These are phyloP conservation scores for Candida labiduridarum DNA, from an alignment of 1,139 yeast species.

Conservation along the genomic window DNA sequence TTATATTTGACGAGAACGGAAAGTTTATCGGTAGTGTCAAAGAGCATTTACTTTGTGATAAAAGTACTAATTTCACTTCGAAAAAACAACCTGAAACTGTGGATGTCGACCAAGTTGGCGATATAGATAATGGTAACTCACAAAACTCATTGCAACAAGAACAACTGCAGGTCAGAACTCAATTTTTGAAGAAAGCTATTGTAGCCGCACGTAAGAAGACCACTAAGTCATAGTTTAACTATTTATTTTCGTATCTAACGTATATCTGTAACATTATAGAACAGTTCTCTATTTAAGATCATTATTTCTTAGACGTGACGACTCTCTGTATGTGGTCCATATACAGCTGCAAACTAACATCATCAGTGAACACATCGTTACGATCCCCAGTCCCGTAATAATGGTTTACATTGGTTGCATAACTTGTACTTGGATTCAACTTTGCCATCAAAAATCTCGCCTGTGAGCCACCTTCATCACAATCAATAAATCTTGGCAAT, in stretches of 20 bases:
- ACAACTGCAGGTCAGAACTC: slow-evolving; percentile 16
- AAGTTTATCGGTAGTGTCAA: slow-evolving; percentile 47
- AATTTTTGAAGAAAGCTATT: slow-evolving; percentile 33
- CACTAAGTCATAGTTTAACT: neutral
- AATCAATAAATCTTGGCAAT: slow-evolving; percentile 88
- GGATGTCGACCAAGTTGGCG: slow-evolving; percentile 16
- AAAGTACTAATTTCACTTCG: slow-evolving; percentile 25
- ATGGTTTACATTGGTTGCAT: slow-evolving; percentile 44
- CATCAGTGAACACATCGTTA: slow-evolving; percentile 63
- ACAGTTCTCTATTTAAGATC: neutral
- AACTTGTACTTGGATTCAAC: slow-evolving; percentile 71
- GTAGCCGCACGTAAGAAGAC: slow-evolving; percentile 26
- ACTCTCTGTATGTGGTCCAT: slow-evolving; percentile 57
- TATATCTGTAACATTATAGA: neutral
- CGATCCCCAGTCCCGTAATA: slow-evolving; percentile 35
- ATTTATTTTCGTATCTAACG: neutral
- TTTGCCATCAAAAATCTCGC: slow-evolving; percentile 77
- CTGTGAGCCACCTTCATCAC: slow-evolving; percentile 98
- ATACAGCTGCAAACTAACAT: slow-evolving; percentile 66
- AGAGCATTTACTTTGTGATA: slow-evolving; percentile 42
- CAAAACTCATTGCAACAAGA: slow-evolving; percentile 13
- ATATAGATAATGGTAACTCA: slow-evolving; percentile 14
- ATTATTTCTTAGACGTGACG: slow-evolving; percentile 21
- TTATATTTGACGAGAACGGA: slow-evolving; percentile 62
- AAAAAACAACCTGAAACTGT: slow-evolving; percentile 19